Conservation (phyloP, 2,329 filamentous ascomycete genomes). For the Diaporthe amygdali region DNA sequence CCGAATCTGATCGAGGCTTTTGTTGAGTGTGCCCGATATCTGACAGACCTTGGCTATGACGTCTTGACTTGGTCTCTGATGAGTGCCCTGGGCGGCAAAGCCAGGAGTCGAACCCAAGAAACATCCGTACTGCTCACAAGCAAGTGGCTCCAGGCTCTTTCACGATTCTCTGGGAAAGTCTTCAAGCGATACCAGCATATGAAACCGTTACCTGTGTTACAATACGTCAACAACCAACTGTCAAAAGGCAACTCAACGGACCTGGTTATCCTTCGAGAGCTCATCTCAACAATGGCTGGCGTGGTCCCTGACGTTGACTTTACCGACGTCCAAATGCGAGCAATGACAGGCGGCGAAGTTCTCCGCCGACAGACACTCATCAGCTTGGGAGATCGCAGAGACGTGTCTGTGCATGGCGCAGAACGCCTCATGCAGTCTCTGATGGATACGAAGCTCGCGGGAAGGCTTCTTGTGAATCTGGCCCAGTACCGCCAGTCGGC, state of each 20-base stretch:
- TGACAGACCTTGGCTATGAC: constrained; percentile 91
- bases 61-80: constrained; percentile 92
- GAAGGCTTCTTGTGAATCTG: constrained; percentile 85
- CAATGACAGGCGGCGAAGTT: constrained; percentile 84
- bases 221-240: constrained; percentile 88
- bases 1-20: constrained; percentile 94
- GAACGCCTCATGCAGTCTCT: constrained; percentile 81
- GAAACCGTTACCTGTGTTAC: constrained; percentile 82
- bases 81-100: constrained; percentile 68
- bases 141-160: constrained; percentile 88
- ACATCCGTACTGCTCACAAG: constrained; percentile 77
- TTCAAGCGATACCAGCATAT: constrained; percentile 87
- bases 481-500: constrained; percentile 91
- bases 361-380: constrained; percentile 82
- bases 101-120: constrained; percentile 66
- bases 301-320: constrained; percentile 87
- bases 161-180: constrained; percentile 88
- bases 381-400: constrained; percentile 80
- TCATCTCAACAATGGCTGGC: constrained; percentile 92
- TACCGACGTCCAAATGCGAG: constrained; percentile 84
- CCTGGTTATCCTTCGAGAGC: constrained; percentile 87
- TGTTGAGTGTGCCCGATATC: constrained; percentile 93
- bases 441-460: constrained; percentile 77
- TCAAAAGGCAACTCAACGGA: constrained; percentile 85
- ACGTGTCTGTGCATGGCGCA: constrained; percentile 75